Conservation (phyloP, 2,329 filamentous ascomycete genomes). For the Apiospora hydei region DNA sequence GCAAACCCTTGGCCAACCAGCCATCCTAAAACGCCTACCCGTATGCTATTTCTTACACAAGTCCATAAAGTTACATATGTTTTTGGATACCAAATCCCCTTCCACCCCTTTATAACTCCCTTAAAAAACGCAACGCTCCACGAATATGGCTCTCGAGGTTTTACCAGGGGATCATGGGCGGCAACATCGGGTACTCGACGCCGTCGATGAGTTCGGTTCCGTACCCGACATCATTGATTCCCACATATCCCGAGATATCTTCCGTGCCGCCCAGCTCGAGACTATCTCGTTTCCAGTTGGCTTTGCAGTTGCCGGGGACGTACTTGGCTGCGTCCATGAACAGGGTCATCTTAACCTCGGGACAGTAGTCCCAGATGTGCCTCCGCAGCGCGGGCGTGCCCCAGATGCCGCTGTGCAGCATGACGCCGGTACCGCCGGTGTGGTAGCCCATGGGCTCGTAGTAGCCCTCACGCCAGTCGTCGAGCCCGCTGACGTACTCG, state of each 20-base stretch:
- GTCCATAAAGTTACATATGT: background rate
- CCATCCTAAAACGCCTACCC: background rate
- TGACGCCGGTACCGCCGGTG: constrained; percentile 56
- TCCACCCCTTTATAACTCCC: background rate
- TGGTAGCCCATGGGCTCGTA: constrained; percentile 68
- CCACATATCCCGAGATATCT: constrained; percentile 32
- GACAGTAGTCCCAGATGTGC: constrained; percentile 64
- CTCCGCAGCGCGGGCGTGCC: constrained; percentile 53
- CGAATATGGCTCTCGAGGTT: constrained; percentile 30
- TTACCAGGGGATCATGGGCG: constrained; percentile 30
- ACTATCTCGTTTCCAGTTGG: constrained; percentile 52
- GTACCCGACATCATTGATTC: constrained; percentile 40
- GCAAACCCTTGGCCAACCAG: constrained; percentile 1
- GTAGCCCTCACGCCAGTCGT: constrained; percentile 59
- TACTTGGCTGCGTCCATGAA: constrained; percentile 61
- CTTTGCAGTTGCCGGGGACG: constrained; percentile 55
- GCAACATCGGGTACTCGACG: constrained; percentile 49
- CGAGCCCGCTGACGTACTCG: constrained; percentile 50
- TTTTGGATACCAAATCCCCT: background rate
- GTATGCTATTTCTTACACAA: background rate
- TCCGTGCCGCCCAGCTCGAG: constrained; percentile 28
- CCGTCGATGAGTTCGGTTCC: constrained; percentile 51
- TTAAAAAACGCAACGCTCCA: constrained; percentile 5
- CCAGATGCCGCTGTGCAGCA: constrained; percentile 56
- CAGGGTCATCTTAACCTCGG: constrained; percentile 65